phyloP scores from a whole-genome alignment of 2,329 filamentous ascomycete genomes.

The Fusarium musae region DNA sequence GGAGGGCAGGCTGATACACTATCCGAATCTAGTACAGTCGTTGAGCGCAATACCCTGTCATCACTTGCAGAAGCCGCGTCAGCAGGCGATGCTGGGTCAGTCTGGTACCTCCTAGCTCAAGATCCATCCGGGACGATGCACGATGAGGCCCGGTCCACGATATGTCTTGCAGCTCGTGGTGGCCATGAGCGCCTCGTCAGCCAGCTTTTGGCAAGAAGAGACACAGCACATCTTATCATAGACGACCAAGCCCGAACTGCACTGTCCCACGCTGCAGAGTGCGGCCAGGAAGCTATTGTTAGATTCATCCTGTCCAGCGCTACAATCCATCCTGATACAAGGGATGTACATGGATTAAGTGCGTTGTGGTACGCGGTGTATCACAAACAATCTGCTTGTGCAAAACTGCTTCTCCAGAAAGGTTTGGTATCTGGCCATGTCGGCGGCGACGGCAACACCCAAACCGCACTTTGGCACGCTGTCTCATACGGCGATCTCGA shows the following conservation, averaged over 20 bases:
- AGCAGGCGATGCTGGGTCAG: neutral
- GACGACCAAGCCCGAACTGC: neutral
- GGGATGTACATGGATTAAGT: rapidly evolving
- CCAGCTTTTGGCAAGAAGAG: slow-evolving; percentile 2
- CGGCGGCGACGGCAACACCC: rapidly evolving
- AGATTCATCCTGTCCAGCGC: neutral
- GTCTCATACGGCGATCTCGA: neutral
- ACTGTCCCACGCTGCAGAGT: slow-evolving; percentile 4
- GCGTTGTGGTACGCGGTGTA: neutral
- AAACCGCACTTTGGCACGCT: neutral
- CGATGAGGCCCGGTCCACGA: rapidly evolving
- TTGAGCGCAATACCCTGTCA: rapidly evolving
- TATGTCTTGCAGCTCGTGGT: neutral
- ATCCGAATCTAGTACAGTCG: rapidly evolving
- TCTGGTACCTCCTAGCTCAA: slow-evolving; percentile 1
- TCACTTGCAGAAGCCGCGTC: neutral
- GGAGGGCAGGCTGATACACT: rapidly evolving
- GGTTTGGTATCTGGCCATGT: neutral
- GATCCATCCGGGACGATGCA: rapidly evolving
- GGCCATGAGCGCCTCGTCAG: neutral
- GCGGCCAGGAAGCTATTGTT: neutral
- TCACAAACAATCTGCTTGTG: rapidly evolving
- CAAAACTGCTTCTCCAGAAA: neutral
- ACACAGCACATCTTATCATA: neutral
- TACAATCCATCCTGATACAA: neutral